Evolutionary conservation across 345 rosid species (phyloP).

Genomic region (Tarenaya hassleriana): DNA sequence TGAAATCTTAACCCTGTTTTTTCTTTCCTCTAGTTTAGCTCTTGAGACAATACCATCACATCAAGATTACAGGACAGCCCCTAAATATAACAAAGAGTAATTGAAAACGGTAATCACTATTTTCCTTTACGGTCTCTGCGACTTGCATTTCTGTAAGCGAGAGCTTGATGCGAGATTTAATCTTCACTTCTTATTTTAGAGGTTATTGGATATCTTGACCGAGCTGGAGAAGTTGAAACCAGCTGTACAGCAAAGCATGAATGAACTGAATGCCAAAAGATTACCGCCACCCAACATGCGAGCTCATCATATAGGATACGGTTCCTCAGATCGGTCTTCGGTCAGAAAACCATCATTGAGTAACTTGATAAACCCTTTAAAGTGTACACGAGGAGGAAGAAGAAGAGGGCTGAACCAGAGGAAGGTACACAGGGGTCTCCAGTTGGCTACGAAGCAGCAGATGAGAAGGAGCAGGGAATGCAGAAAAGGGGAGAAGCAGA

Average conservation of each 20-base stretch:
- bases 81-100: conserved; percentile 41
- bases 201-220: conserved; percentile 48
- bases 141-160: not conserved
- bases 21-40: conserved; percentile 63
- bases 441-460: no score
- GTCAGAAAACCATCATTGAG: conserved; percentile 36
- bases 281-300: conserved; percentile 33
- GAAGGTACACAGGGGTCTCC: no score
- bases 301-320: conserved; percentile 32
- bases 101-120: conserved; percentile 50
- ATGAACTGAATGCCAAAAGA: conserved; percentile 46
- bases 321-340: conserved; percentile 39
- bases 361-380: no score
- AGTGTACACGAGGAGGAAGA: no score
- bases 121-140: not conserved
- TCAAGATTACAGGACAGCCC: conserved; percentile 58
- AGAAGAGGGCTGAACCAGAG: no score
- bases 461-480: no score
- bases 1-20: conserved; percentile 16
- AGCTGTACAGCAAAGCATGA: conserved; percentile 52
- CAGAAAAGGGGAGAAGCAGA: no score
- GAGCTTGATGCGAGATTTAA: conserved; percentile 23
- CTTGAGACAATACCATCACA: conserved; percentile 90
- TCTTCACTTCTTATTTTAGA: conserved; percentile 39
- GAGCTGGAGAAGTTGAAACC: conserved; percentile 92